A percentile compares a stretch with the other conserved stretches of the same genome.
These are phyloP conservation scores for Copromyces sp. DNA, from an alignment of 495 filamentous ascomycete species.

Conservation along the genomic window DNA sequence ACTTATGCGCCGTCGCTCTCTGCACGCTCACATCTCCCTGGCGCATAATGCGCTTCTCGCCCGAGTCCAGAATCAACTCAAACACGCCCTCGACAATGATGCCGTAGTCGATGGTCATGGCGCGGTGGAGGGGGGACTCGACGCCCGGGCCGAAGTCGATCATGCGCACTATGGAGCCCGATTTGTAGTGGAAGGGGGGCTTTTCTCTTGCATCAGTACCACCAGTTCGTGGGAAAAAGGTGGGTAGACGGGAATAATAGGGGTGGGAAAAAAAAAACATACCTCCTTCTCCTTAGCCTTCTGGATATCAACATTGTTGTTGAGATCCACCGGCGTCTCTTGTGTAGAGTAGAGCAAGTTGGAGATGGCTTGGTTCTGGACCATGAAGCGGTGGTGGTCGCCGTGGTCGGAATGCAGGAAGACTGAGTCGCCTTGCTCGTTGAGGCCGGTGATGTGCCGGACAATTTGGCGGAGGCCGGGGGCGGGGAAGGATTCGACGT, in stretches of 20 bases:
- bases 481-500: background rate
- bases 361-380: background rate
- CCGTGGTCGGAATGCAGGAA: background rate
- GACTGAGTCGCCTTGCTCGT: background rate
- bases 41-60: constrained; percentile 40
- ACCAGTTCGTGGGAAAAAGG: background rate
- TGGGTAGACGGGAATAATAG: too few species aligned
- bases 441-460: background rate
- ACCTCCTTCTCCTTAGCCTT: background rate
- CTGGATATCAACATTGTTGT: background rate
- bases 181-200: background rate
- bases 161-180: background rate
- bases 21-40: constrained; percentile 46
- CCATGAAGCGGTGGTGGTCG: background rate
- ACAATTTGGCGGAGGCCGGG: background rate
- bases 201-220: background rate
- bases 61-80: constrained; percentile 42
- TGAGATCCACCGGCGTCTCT: background rate
- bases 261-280: background rate
- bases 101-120: constrained; percentile 53
- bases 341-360: background rate
- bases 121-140: constrained; percentile 45
- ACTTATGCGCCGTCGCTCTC: constrained; percentile 50
- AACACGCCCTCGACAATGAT: constrained; percentile 53
- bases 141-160: constrained; percentile 37